Percentiles rank a stretch among this genome's conserved stretches.
These are phyloP conservation scores for Porpolomopsis calyptriformis DNA, from an alignment of 768 basidiomycete genomes.

Conservation along the genomic window DNA sequence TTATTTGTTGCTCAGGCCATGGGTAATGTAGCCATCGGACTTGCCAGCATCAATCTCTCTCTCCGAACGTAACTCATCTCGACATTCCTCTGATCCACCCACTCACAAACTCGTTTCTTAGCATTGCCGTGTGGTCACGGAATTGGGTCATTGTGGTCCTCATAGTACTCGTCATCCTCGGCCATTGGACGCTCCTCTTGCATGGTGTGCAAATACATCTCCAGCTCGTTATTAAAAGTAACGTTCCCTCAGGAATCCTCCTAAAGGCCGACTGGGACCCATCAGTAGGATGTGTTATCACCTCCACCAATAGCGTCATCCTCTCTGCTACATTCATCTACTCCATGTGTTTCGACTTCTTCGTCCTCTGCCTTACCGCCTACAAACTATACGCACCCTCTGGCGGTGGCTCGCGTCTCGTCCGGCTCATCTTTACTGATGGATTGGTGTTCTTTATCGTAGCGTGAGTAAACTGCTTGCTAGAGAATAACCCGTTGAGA, in stretches of 20 bases:
- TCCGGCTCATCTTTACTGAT: slow-evolving; percentile 59
- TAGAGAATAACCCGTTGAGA: neutral
- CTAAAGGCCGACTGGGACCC: slow-evolving; percentile 48
- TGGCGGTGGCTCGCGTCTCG: slow-evolving; percentile 42
- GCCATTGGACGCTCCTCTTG: slow-evolving; percentile 61
- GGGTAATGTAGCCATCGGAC: slow-evolving; percentile 59
- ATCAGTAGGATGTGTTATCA: slow-evolving; percentile 44
- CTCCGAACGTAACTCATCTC: slow-evolving; percentile 41
- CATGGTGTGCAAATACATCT: slow-evolving; percentile 34
- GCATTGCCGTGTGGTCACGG: slow-evolving; percentile 63
- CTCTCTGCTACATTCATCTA: slow-evolving; percentile 64
- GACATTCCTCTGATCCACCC: neutral
- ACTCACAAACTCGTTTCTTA: slow-evolving; percentile 15
- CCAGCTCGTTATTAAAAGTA: neutral
- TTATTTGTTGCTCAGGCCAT: slow-evolving; percentile 25
- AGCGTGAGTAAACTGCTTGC: neutral
- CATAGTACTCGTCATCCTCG: slow-evolving; percentile 48
- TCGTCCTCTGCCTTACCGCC: slow-evolving; percentile 49
- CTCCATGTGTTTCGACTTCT: slow-evolving; percentile 62
- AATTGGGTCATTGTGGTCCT: slow-evolving; percentile 40
- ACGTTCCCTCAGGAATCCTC: slow-evolving; percentile 30
- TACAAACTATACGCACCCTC: slow-evolving; percentile 44
- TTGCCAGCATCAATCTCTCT: slow-evolving; percentile 62
- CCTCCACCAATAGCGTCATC: slow-evolving; percentile 44
- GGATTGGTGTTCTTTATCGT: slow-evolving; percentile 37